Evolutionary conservation across 2,329 filamentous ascomycete species (phyloP).

Genomic region (Ceratocystis cacaofunesta): DNA sequence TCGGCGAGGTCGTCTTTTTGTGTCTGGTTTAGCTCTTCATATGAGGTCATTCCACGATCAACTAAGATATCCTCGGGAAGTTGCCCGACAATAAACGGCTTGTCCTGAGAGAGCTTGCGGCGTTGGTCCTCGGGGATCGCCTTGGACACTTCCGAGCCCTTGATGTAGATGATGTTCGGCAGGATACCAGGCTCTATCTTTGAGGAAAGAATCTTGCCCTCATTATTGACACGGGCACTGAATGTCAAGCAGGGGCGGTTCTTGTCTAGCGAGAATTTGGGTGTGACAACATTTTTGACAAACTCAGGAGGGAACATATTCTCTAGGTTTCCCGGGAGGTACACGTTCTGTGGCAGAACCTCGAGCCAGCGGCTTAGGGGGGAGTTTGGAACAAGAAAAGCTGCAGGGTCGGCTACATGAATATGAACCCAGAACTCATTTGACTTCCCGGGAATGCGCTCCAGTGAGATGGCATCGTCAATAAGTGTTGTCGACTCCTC

Average conservation of each 20-base stretch:
- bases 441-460: constrained; percentile 35
- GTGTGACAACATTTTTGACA: constrained; percentile 29
- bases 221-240: constrained; percentile 39
- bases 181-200: constrained; percentile 40
- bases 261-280: constrained; percentile 39
- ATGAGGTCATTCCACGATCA: constrained; percentile 30
- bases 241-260: constrained; percentile 44
- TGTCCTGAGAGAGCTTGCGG: constrained; percentile 15
- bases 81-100: constrained; percentile 23
- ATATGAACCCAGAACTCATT: constrained; percentile 60
- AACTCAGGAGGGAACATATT: constrained; percentile 39
- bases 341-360: constrained; percentile 43
- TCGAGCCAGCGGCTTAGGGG: constrained; percentile 46
- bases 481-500: constrained; percentile 50
- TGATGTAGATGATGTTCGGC: constrained; percentile 42
- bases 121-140: constrained; percentile 23
- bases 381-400: constrained; percentile 46
- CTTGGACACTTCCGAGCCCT: constrained; percentile 34
- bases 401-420: constrained; percentile 66
- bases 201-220: constrained; percentile 39
- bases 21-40: constrained; percentile 28
- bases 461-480: constrained; percentile 65
- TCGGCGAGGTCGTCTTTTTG: constrained; percentile 33
- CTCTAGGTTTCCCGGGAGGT: constrained; percentile 41
- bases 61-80: constrained; percentile 20